phyloP scores from a whole-genome alignment of 2,329 filamentous ascomycete genomes.

The Diaporthe aspalathi region DNA sequence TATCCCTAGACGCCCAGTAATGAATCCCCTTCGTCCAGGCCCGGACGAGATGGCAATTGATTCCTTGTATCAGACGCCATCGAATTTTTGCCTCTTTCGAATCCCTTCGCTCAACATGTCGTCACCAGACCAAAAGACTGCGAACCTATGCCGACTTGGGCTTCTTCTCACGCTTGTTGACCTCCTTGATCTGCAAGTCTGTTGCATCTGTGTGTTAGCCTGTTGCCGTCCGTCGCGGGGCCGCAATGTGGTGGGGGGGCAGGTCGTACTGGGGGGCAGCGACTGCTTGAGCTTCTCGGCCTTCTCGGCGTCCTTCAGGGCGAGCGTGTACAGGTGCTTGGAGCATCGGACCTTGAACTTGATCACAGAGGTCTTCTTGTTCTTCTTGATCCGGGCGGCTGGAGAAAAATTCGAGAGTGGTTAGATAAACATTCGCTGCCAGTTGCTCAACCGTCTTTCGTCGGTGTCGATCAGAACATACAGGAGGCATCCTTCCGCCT shows the following conservation, averaged over 20 bases:
- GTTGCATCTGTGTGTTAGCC: conserved; percentile 52
- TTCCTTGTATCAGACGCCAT: conserved; percentile 39
- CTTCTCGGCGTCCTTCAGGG: conserved; percentile 99
- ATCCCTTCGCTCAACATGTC: conserved; percentile 42
- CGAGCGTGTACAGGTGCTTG: conserved; percentile 95
- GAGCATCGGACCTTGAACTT: conserved; percentile 99
- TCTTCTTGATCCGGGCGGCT: conserved; percentile 97
- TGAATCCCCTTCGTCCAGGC: conserved; percentile 50
- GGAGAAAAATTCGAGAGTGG: conserved; percentile 41
- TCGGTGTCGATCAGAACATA: conserved; percentile 66
- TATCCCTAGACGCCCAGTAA: conserved; percentile 67
- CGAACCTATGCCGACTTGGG: conserved; percentile 52
- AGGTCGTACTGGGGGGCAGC: conserved; percentile 89
- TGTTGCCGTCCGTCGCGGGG: conserved; percentile 40
- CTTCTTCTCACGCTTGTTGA: conserved; percentile 71
- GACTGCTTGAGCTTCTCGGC: conserved; percentile 99
- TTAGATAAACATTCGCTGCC: conserved; percentile 37
- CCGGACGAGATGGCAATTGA: conserved; percentile 45
- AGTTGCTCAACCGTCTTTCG: conserved; percentile 27
- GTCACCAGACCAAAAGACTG: conserved; percentile 38
- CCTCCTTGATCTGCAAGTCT: conserved; percentile 67
- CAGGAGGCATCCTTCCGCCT: conserved; percentile 99
- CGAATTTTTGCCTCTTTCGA: conserved; percentile 44
- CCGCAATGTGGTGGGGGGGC: conserved; percentile 4
- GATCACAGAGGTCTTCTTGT: conserved; percentile 88